Evolutionary conservation across 148 eudicot species (phyloP).

Genomic region (Heliosperma pusillum): DNA sequence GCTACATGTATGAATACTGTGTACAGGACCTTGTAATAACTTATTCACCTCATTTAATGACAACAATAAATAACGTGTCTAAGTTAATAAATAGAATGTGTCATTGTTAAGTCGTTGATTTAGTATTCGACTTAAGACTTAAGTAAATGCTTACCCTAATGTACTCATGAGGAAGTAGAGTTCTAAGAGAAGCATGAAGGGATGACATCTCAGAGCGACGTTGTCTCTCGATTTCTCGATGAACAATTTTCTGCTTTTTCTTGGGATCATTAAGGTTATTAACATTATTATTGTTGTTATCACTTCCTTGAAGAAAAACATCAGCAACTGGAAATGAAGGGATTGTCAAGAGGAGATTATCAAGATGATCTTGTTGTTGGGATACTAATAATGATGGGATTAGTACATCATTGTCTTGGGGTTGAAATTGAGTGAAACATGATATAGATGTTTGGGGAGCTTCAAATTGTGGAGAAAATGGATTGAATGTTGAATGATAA

Average conservation of each 20-base stretch:
- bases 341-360: background rate
- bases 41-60: no score
- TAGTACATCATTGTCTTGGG: background rate
- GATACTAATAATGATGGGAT: background rate
- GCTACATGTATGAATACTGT: no score
- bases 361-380: background rate
- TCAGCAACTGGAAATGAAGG: background rate
- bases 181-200: slow-evolving; percentile 33
- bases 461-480: slow-evolving; percentile 1
- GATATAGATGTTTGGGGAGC: background rate
- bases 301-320: background rate
- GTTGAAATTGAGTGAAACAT: background rate
- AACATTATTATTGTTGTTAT: no score
- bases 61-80: no score
- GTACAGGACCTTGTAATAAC: no score
- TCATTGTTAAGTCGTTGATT: no score
- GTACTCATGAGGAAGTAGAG: slow-evolving; percentile 34
- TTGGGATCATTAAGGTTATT: slow-evolving; percentile 9
- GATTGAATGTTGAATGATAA: background rate
- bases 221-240: slow-evolving; percentile 39
- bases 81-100: no score
- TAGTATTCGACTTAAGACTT: no score
- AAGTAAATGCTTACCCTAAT: slow-evolving; percentile 21
- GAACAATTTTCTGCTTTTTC: slow-evolving; percentile 27
- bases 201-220: slow-evolving; percentile 44